phyloP scores from a whole-genome alignment of 2,329 filamentous ascomycete genomes.

The Ascochyta lentis region DNA sequence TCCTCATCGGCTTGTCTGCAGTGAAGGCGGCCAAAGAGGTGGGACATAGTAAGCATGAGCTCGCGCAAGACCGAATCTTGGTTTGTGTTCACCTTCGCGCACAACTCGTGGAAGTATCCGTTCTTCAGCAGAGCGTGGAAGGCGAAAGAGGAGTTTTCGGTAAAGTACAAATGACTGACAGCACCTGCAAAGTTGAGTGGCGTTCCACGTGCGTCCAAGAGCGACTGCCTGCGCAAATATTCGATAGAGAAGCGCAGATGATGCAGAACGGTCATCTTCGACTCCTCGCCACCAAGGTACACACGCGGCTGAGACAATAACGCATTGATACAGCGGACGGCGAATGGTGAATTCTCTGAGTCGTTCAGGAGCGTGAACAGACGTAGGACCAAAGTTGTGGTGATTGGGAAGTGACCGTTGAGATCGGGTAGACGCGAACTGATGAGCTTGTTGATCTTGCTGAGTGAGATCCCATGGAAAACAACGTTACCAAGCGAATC shows the following conservation, averaged over 20 bases:
- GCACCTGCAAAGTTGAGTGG: constrained; percentile 76
- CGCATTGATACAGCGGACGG: constrained; percentile 67
- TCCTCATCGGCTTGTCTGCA: constrained; percentile 57
- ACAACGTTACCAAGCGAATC: constrained; percentile 82
- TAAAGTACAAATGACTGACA: constrained; percentile 77
- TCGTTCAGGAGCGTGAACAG: constrained; percentile 71
- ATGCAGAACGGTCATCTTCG: constrained; percentile 73
- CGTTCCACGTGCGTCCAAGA: constrained; percentile 66
- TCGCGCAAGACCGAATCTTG: constrained; percentile 60
- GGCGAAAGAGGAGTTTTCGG: constrained; percentile 76
- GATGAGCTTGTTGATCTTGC: constrained; percentile 71
- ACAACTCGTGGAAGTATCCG: constrained; percentile 73
- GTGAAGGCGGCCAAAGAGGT: constrained; percentile 71
- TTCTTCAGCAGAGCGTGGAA: constrained; percentile 76
- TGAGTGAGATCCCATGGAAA: constrained; percentile 69
- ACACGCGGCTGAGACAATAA: constrained; percentile 73
- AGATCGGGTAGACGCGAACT: constrained; percentile 76
- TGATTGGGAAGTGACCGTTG: constrained; percentile 79
- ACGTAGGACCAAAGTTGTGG: constrained; percentile 73
- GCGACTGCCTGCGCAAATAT: constrained; percentile 72
- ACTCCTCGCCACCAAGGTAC: constrained; percentile 72
- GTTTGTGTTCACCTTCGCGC: constrained; percentile 61
- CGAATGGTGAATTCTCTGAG: constrained; percentile 68
- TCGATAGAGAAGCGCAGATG: constrained; percentile 83
- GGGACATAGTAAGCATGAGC: constrained; percentile 72